phyloP scores from a whole-genome alignment of 345 rosid species.

The Viola odorata region DNA sequence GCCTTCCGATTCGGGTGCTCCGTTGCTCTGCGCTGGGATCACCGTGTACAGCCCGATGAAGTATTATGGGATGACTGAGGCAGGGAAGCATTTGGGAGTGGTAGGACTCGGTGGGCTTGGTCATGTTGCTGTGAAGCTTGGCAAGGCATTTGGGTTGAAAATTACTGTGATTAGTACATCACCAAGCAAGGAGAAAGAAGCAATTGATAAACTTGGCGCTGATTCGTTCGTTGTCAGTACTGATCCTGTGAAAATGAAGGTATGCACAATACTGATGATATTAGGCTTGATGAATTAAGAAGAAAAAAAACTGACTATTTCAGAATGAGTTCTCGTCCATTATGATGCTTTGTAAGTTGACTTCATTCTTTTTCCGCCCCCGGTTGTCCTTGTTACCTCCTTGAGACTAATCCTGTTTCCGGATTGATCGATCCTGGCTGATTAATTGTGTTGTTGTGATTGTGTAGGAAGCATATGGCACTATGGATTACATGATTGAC shows the following conservation, averaged over 20 bases:
- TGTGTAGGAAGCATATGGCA: slow-evolving; percentile 52
- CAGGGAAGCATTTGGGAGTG: slow-evolving; percentile 82
- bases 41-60: slow-evolving; percentile 89
- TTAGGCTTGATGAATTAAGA: neutral
- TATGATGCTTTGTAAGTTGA: too few species aligned
- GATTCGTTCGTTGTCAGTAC: slow-evolving; percentile 54
- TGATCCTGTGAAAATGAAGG: slow-evolving; percentile 66
- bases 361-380: too few species aligned
- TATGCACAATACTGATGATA: slow-evolving; percentile 21
- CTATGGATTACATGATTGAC: slow-evolving; percentile 84
- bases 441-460: slow-evolving; percentile 3
- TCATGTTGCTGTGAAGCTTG: slow-evolving; percentile 83
- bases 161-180: slow-evolving; percentile 80
- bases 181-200: slow-evolving; percentile 49
- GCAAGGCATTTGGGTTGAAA: slow-evolving; percentile 79
- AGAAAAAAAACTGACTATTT: neutral
- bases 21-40: slow-evolving; percentile 80
- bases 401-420: too few species aligned
- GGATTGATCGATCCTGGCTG: too few species aligned
- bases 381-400: too few species aligned
- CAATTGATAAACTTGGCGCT: slow-evolving; percentile 45
- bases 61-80: slow-evolving; percentile 75
- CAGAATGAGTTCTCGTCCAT: too few species aligned
- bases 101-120: slow-evolving; percentile 93
- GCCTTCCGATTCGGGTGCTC: slow-evolving; percentile 65